Percentiles rank a stretch among this genome's conserved stretches.
phyloP scores from a whole-genome alignment of 140 eudicot genomes.

The Cichorium intybus region DNA sequence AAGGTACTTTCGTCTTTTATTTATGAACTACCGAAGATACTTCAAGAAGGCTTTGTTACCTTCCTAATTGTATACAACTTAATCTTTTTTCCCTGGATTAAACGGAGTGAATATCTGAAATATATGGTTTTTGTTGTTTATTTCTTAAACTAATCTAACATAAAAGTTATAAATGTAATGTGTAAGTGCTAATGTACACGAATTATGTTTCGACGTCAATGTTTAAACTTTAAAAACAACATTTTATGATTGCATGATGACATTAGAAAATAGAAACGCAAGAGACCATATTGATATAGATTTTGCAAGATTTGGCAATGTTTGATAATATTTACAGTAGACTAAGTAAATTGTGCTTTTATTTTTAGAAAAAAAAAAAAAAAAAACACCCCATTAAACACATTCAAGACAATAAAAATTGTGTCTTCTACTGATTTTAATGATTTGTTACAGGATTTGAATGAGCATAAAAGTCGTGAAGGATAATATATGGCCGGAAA shows the following conservation, averaged over 20 bases:
- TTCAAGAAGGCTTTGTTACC: neutral
- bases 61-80: neutral
- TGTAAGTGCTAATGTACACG: neutral
- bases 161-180: neutral
- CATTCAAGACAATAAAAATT: neutral
- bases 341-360: no score
- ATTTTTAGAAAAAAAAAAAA: no score
- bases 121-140: neutral
- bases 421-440: neutral
- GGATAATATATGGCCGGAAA: slow-evolving; percentile 33
- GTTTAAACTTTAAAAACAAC: neutral
- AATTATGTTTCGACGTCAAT: neutral
- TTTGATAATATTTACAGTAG: neutral
- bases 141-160: neutral
- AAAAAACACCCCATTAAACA: neutral
- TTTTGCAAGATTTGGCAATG: neutral
- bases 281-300: neutral
- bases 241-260: neutral
- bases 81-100: neutral
- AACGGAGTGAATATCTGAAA: neutral
- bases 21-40: neutral
- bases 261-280: neutral
- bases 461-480: slow-evolving; percentile 4
- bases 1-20: slow-evolving; percentile 25
- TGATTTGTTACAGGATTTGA: slow-evolving; percentile 11